Base-by-base conservation (phyloP, 805 yeast species). In the Wickerhamomyces sydowiorum region DNA sequence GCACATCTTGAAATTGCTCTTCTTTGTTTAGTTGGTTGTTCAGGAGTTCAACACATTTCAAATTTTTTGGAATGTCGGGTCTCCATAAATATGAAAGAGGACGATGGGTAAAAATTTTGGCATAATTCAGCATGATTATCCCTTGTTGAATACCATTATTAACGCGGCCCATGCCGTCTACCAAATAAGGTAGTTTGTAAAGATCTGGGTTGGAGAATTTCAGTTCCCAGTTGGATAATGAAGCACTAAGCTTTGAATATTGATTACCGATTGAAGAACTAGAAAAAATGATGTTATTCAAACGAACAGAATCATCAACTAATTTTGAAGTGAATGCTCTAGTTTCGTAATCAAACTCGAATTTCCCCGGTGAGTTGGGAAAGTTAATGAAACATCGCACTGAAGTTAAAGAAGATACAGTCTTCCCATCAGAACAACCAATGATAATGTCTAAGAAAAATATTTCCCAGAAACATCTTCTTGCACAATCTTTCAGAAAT, bases 101-200 rank as follows among this genome's bases (percentile, higher is more conserved):
- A 43, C 80, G 54, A 53, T 75, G 78, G 4, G 75, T 71, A 48
- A 74, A 75, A n/a, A 75, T 72, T 46, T 70, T 72, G 1, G 80
- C 78, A 54, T 75, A 75, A 43, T 70, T 70, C 40, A 69, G 60
- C 54, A 75, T 54, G 42, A 73, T 60, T 9, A 70, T 61, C 1
- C 78, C 66, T 48, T 75, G 79, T 40, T 73, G 77, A 3, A 74
- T 70, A 23, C 80, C 80, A 43, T 75, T 78, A 50, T 75, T 75
- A 12, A 75, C 73, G 6, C 46, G 47, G 1, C 80, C 80, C 46
- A 57, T 57, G 14, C 62, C 50, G 46, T 67, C 64, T 12, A 75
- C 62, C 24, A 75, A 54, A 40, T 64, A 65, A 1, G 78, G 76
- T 9, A 69, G 56, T 40, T 61, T 58, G 45, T 65, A 69, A 17